These are phyloP conservation scores for Acer campestre DNA, from an alignment of 345 rosid species.

Conservation along the genomic window DNA sequence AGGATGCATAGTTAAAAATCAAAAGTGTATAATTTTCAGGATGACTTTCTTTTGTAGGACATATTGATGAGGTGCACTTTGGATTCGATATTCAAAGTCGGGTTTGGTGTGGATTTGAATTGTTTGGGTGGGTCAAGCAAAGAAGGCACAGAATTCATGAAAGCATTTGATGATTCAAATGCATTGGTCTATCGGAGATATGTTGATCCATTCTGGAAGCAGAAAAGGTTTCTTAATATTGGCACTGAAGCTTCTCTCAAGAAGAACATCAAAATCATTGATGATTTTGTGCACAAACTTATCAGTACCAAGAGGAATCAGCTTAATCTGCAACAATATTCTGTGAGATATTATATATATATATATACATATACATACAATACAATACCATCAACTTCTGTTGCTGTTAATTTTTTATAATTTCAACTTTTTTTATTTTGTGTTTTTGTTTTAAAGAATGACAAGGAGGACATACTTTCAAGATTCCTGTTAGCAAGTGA, in stretches of 20 bases:
- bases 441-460: constrained; percentile 31
- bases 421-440: neutral
- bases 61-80: constrained; percentile 63
- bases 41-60: constrained; percentile 37
- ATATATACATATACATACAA: neutral
- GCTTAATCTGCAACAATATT: constrained; percentile 20
- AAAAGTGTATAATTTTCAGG: no score
- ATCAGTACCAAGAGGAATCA: constrained; percentile 50
- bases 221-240: constrained; percentile 54
- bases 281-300: constrained; percentile 51
- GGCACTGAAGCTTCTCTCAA: constrained; percentile 56
- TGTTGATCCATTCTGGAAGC: constrained; percentile 71
- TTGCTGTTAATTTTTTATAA: neutral
- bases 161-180: constrained; percentile 71
- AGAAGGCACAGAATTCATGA: constrained; percentile 52
- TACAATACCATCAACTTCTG: neutral
- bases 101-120: constrained; percentile 68
- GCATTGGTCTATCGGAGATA: constrained; percentile 52
- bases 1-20: no score
- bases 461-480: constrained; percentile 66
- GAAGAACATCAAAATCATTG: constrained; percentile 46
- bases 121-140: constrained; percentile 58
- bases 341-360: constrained; percentile 30
- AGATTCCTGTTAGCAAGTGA: constrained; percentile 61
- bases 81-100: constrained; percentile 82